A percentile compares a stretch with the other conserved stretches of the same genome.
Conservation (phyloP, 2,329 filamentous ascomycete genomes). For the Diaporthe citrichinensis region DNA sequence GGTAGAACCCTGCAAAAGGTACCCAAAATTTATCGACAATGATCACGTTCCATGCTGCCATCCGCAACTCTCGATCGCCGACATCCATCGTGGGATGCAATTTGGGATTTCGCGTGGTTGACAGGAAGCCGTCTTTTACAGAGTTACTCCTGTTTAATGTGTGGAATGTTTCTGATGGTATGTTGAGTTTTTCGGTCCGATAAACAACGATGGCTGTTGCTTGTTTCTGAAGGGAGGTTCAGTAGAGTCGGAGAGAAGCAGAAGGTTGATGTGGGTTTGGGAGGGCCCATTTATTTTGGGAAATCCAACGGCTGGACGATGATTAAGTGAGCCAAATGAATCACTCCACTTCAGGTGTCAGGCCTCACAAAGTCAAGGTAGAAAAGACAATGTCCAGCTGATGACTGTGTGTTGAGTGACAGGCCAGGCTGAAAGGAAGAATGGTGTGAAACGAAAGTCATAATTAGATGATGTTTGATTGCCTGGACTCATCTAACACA, state of each 20-base stretch:
- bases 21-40: slow-evolving; percentile 3
- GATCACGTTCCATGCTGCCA: slow-evolving; percentile 21
- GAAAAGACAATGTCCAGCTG: background rate
- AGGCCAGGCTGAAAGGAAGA: no score
- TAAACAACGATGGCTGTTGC: background rate
- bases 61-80: slow-evolving; percentile 5
- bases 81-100: background rate
- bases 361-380: background rate
- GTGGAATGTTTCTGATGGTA: background rate
- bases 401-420: background rate
- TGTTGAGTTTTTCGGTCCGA: background rate
- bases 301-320: background rate
- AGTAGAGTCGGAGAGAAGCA: background rate
- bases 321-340: background rate
- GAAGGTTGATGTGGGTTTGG: background rate
- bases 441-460: no score
- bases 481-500: no score
- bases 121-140: background rate
- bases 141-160: background rate
- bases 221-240: background rate
- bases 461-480: no score
- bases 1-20: slow-evolving; percentile 8
- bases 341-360: background rate
- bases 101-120: background rate
- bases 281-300: background rate